Base-by-base conservation (phyloP, 2,329 filamentous ascomycete genomes). In the Cladosporium sp. region DNA sequence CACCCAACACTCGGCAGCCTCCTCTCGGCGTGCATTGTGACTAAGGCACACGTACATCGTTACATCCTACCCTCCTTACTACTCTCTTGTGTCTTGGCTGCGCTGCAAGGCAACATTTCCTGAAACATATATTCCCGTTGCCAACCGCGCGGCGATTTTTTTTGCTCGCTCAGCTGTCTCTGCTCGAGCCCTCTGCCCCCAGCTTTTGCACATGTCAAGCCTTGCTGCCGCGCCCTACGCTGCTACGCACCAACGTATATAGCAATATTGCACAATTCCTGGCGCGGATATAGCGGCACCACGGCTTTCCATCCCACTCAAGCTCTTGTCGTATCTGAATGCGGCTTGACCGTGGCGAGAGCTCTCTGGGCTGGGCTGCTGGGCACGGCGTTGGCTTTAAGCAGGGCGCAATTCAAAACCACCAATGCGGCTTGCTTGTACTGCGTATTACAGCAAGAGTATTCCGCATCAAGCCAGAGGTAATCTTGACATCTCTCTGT, bases 71-170 rank as follows among this genome's bases (percentile, higher is more conserved):
- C 26, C n/a, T 14, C 26, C 26, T 14, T 46, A 26, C 21, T 18
- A 32, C 21, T 8, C n/a, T 46, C 39, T 46, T 46, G 51, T 11
- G 32, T 18, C 49, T 63, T 63, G 60, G 60, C 60, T 36, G 11
- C 6, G 11, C 59, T 54, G 60, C 60, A 43, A 63, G 49, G 49
- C 59, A 63, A 32, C 39, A 34, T 32, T 26, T 25, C 30, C 32
- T 46, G 60, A 63, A 63, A 63, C 60, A 56, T 25, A 51, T 25
- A 54, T 46, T 25, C 34, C 49, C 60, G 48, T 56, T 63, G 60
- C 60, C 49, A 63, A 61, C n/a, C 23, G 49, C 60, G 34, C 60
- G 60, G 60, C 60, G 48, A 5, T 46, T 46, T 46, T 46, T 46
- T 46, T n/a, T 46, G 39, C 39, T 46, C 10, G 39, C 39, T 46